Evolutionary conservation across 306 rosid species (phyloP), one percentile per base, ranked within the genome.

Genomic region (Fragaria ananassa): DNA sequence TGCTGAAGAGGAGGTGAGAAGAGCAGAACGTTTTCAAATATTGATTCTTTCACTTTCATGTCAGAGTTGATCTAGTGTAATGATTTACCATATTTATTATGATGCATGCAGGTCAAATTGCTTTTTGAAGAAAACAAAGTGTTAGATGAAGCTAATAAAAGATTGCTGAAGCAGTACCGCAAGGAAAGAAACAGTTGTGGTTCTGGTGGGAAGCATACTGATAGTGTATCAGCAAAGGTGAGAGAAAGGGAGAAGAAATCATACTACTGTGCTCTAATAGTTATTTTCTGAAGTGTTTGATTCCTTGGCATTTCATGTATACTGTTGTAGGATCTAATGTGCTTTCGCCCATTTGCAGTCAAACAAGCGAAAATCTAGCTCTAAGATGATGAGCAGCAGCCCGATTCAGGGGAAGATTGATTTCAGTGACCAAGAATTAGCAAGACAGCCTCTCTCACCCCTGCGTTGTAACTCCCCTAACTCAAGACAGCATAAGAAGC

Each of bases 1-100:
- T 76, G 99, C 99, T 45, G 98, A 96, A 85, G 98, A 88, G 71
- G 98, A 96, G 97, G 99, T 96, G 78, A 79, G 81, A 72, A 78
- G 64, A 76, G 71, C 53, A 23, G 49, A 35, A 72, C 34, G 14
- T 58, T 51, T 31, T 4, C 45, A 15, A 18, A 67, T 17, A 62
- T 18, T 44, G 21, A 31, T 31, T 66, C 29, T 21, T 2, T 23
- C 21, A 18, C 50, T 61, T 34, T 27, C 25, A 18, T 21, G 47
- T 10, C 34, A 13, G 34, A 18, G 8, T n/a, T 15, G 42, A 5
- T 42, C 60, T 1, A 17, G 39, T n/a, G 21, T 53, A 12, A 72
- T 56, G 10, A 4, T 58, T 23, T 15, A 18, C 31, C 34, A 67
- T 14, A 23, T 14, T 54, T 76, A 25, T 75, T 63, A 63, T 63